Conservation (phyloP, 2,329 filamentous ascomycete genomes). For the Curvularia sp. region DNA sequence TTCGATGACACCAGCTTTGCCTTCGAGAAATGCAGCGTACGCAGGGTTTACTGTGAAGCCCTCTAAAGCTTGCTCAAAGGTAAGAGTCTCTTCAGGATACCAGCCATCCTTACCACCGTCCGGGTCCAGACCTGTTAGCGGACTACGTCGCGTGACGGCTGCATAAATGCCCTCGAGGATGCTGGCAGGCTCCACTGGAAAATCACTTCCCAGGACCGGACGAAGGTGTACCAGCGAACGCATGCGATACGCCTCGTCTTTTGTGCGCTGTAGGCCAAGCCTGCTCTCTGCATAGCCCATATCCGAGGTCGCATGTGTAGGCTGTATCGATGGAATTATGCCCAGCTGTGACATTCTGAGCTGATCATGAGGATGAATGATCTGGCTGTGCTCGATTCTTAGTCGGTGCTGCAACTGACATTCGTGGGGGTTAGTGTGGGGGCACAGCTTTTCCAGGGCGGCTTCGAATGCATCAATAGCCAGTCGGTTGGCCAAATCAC, state of each 20-base stretch:
- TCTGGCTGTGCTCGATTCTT: conserved; percentile 75
- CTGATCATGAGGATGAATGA: conserved; percentile 72
- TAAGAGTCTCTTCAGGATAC: conserved; percentile 67
- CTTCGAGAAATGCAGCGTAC: conserved; percentile 66
- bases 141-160: conserved; percentile 67
- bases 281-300: conserved; percentile 70
- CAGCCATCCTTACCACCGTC: conserved; percentile 62
- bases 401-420: conserved; percentile 67
- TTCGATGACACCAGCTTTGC: conserved; percentile 65
- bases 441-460: conserved; percentile 64
- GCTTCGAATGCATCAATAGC: conserved; percentile 69
- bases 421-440: conserved; percentile 44
- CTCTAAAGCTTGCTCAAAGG: conserved; percentile 64
- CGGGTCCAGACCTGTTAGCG: conserved; percentile 55
- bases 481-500: conserved; percentile 71
- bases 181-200: conserved; percentile 73
- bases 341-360: conserved; percentile 64
- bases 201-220: conserved; percentile 71
- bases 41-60: conserved; percentile 69
- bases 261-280: conserved; percentile 64
- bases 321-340: conserved; percentile 73
- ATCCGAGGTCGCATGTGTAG: conserved; percentile 75
- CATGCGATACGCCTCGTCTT: conserved; percentile 71
- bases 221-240: conserved; percentile 62
- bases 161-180: conserved; percentile 74